These are phyloP conservation scores for Penicillium sp. DNA, from an alignment of 2,329 filamentous ascomycete species.

Conservation along the genomic window DNA sequence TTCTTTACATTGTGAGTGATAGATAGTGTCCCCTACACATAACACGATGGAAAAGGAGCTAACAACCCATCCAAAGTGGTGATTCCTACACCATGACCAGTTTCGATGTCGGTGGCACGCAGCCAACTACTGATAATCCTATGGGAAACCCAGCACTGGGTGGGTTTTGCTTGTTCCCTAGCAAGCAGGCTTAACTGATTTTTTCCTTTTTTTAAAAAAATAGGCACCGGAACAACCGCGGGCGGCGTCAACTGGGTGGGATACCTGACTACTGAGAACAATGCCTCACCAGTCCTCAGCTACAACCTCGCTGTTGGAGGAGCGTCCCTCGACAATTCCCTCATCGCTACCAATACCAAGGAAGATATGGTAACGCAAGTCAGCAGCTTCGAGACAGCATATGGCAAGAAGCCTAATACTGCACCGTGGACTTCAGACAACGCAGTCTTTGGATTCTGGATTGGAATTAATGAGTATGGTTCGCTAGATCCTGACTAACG, in stretches of 20 bases:
- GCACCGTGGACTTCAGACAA: slow-evolving; percentile 26
- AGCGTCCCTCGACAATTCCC: slow-evolving; percentile 51
- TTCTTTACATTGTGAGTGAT: slow-evolving; percentile 43
- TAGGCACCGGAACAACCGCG: slow-evolving; percentile 48
- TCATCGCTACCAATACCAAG: slow-evolving; percentile 52
- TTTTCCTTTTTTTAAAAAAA: slow-evolving; percentile 13
- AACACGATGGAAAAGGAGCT: neutral
- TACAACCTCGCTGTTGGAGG: slow-evolving; percentile 57
- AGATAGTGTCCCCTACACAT: neutral
- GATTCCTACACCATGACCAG: slow-evolving; percentile 60
- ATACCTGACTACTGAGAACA: slow-evolving; percentile 48
- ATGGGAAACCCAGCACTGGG: slow-evolving; percentile 57
- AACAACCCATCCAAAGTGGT: slow-evolving; percentile 38
- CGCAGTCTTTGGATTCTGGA: slow-evolving; percentile 33
- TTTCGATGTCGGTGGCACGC: slow-evolving; percentile 52
- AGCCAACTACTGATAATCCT: slow-evolving; percentile 54
- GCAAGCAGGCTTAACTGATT: neutral
- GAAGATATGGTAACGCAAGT: slow-evolving; percentile 49
- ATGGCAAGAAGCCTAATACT: slow-evolving; percentile 28
- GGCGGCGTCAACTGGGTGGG: slow-evolving; percentile 55
- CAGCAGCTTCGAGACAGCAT: slow-evolving; percentile 43
- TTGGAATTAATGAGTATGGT: slow-evolving; percentile 34
- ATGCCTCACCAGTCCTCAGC: slow-evolving; percentile 45
- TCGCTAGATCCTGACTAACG: neutral
- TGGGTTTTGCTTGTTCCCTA: neutral